These are phyloP conservation scores for Conoideocrella luteorostrata DNA, from an alignment of 2,329 filamentous ascomycete genomes.

Conservation along the genomic window DNA sequence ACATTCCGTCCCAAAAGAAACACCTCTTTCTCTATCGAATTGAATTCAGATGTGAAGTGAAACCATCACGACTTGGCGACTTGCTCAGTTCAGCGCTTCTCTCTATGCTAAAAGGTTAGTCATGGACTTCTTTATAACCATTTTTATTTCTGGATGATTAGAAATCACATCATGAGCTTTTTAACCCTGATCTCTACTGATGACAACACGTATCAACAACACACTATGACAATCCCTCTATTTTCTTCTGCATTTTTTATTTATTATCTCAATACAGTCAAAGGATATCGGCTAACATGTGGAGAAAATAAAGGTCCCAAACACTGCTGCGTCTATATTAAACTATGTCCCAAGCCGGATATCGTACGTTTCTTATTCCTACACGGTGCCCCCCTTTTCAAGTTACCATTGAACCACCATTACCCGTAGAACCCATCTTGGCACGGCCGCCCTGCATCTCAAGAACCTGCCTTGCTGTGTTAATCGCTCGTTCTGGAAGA, in stretches of 20 bases:
- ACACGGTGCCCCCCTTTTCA: too few species aligned
- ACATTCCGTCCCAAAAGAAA: not conserved
- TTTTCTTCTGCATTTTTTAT: conserved; percentile 10
- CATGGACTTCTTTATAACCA: conserved; percentile 9
- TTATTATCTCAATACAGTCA: conserved; percentile 1
- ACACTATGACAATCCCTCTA: conserved; percentile 47
- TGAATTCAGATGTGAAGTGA: conserved; percentile 4
- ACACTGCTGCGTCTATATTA: too few species aligned
- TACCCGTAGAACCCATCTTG: conserved; percentile 10
- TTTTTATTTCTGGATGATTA: conserved; percentile 43
- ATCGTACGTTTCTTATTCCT: too few species aligned
- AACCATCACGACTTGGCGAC: too few species aligned
- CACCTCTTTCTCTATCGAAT: not conserved
- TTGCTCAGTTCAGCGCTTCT: not conserved
- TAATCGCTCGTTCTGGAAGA: conserved; percentile 65
- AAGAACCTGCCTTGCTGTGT: conserved; percentile 57
- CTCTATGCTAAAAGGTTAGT: conserved; percentile 38
- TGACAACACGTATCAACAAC: conserved; percentile 52
- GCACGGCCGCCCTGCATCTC: conserved; percentile 4
- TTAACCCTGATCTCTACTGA: conserved; percentile 60
- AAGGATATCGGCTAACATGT: conserved; percentile 35
- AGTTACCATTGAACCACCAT: too few species aligned
- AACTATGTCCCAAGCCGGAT: too few species aligned
- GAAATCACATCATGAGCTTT: conserved; percentile 55
- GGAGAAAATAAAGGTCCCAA: too few species aligned